These are phyloP conservation scores for Hygrophorus pudorinus DNA, from an alignment of 768 basidiomycete genomes.

Conservation along the genomic window DNA sequence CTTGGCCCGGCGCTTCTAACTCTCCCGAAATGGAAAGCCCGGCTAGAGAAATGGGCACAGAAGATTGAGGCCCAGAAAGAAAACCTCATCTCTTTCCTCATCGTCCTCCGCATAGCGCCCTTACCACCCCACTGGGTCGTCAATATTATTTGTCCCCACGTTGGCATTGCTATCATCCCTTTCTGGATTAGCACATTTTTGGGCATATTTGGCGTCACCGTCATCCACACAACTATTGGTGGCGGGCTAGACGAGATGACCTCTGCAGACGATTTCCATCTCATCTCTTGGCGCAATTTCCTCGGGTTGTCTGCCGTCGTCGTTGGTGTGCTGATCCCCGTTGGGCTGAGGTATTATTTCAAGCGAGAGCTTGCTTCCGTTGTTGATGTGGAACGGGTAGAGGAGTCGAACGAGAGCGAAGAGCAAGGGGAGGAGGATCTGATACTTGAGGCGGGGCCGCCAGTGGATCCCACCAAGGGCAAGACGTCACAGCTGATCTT, in stretches of 20 bases:
- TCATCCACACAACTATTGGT: conserved; percentile 94
- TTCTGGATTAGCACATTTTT: conserved; percentile 91
- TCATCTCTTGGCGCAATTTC: conserved; percentile 89
- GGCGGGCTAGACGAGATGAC: conserved; percentile 95
- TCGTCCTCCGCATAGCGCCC: conserved; percentile 90
- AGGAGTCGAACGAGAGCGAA: conserved; percentile 10
- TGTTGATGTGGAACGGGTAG: conserved; percentile 24
- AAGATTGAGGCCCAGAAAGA: conserved; percentile 73
- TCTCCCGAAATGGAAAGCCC: conserved; percentile 74
- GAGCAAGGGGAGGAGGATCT: conserved; percentile 30
- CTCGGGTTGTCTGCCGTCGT: conserved; percentile 77
- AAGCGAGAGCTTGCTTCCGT: conserved; percentile 44
- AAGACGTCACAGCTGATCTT: conserved; percentile 21
- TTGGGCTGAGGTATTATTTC: conserved; percentile 81
- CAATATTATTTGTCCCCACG: conserved; percentile 86
- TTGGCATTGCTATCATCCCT: conserved; percentile 73
- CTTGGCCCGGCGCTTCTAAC: conserved; percentile 88
- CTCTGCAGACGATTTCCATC: conserved; percentile 83
- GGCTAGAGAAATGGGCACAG: conserved; percentile 71
- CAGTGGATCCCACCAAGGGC: conserved; percentile 30
- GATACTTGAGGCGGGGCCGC: conserved; percentile 50
- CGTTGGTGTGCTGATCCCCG: conserved; percentile 88
- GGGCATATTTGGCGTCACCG: conserved; percentile 82
- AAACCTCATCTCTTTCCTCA: conserved; percentile 85
- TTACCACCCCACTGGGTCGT: conserved; percentile 96